These are phyloP conservation scores for Rhodotorula diobovata DNA, from an alignment of 768 basidiomycete genomes.

Conservation along the genomic window DNA sequence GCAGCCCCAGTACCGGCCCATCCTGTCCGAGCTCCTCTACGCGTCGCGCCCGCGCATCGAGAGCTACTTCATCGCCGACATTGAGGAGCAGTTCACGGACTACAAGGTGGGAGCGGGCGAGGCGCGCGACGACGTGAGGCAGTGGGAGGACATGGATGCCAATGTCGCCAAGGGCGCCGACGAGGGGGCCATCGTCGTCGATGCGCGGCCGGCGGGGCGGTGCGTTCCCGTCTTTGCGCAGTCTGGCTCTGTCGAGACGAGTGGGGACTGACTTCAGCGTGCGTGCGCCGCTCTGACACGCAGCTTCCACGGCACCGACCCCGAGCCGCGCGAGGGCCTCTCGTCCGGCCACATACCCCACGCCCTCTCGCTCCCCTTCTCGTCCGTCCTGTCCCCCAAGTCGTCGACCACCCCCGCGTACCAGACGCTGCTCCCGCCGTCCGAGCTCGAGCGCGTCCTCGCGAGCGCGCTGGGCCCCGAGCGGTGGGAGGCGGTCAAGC, in stretches of 20 bases:
- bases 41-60: conserved; percentile 27
- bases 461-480: conserved; percentile 58
- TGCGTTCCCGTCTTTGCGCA: conserved; percentile 46
- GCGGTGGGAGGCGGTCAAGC: conserved; percentile 53
- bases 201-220: conserved; percentile 81
- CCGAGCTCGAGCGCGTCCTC: conserved; percentile 61
- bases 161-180: conserved; percentile 54
- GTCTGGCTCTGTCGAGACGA: neutral
- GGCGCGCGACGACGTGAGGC: conserved; percentile 13
- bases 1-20: conserved; percentile 3
- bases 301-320: conserved; percentile 73
- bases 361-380: conserved; percentile 80
- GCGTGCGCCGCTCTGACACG: too few species aligned
- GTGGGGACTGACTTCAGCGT: too few species aligned
- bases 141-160: conserved; percentile 17
- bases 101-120: conserved; percentile 28
- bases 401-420: conserved; percentile 53
- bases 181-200: conserved; percentile 67
- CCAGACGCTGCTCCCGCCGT: conserved; percentile 56
- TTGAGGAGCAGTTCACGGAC: conserved; percentile 50
- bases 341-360: conserved; percentile 88
- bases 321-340: conserved; percentile 83
- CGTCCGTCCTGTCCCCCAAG: conserved; percentile 26
- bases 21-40: conserved; percentile 26
- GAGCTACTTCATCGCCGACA: conserved; percentile 31